These are phyloP conservation scores for Emmonsia crescens DNA, from an alignment of 2,329 filamentous ascomycete species.

Conservation along the genomic window DNA sequence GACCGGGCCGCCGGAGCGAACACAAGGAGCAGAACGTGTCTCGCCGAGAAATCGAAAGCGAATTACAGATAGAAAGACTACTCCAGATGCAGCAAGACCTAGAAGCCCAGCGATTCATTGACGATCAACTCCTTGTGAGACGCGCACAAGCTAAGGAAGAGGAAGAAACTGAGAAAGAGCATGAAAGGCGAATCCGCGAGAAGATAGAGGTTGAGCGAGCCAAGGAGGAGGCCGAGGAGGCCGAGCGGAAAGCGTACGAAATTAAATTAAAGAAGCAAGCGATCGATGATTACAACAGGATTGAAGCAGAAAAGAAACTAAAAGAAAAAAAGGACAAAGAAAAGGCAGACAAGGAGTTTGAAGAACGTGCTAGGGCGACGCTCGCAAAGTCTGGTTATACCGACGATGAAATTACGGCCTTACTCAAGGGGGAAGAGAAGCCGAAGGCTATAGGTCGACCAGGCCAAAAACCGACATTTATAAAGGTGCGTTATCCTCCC, in stretches of 20 bases:
- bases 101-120: constrained; percentile 15
- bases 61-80: constrained; percentile 24
- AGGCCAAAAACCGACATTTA: constrained; percentile 25
- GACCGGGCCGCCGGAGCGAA: neutral
- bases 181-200: constrained; percentile 37
- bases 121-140: constrained; percentile 10
- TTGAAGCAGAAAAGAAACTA: constrained; percentile 39
- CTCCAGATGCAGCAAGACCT: constrained; percentile 23
- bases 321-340: constrained; percentile 41
- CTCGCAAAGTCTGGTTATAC: constrained; percentile 27
- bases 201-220: constrained; percentile 23
- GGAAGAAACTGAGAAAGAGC: constrained; percentile 29
- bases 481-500: constrained; percentile 28
- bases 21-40: constrained; percentile 4
- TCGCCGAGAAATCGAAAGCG: constrained; percentile 17
- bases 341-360: constrained; percentile 41
- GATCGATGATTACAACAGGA: constrained; percentile 42
- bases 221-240: constrained; percentile 28
- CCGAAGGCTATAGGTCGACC: constrained; percentile 16
- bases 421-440: constrained; percentile 24
- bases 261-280: constrained; percentile 40
- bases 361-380: constrained; percentile 28
- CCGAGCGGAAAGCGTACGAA: constrained; percentile 16
- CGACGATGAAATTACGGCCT: constrained; percentile 33
- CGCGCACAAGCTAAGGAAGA: constrained; percentile 16